Evolutionary conservation across 1,284 basidiomycete genomes (phyloP).

Genomic region (Ustilago shanxiensis): DNA sequence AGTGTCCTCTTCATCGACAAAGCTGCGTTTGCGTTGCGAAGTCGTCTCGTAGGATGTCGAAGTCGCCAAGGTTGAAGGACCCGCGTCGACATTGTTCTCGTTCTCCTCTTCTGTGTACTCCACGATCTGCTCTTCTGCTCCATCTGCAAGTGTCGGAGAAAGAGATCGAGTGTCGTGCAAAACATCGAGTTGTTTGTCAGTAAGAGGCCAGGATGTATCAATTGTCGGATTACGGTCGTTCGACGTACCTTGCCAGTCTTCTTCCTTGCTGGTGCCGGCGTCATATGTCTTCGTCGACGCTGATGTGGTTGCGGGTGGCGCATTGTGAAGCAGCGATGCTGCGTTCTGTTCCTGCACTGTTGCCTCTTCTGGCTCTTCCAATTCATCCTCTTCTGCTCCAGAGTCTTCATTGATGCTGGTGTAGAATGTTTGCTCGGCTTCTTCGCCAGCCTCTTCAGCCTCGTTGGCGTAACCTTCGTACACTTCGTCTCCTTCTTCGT

Average conservation of each 20-base stretch:
- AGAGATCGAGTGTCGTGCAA: background rate
- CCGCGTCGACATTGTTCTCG: slow-evolving; percentile 6
- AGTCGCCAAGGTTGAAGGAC: slow-evolving; percentile 4
- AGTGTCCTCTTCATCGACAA: slow-evolving; percentile 29
- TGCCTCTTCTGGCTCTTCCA: slow-evolving; percentile 25
- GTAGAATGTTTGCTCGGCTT: slow-evolving; percentile 44
- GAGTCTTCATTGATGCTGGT: slow-evolving; percentile 30
- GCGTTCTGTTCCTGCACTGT: background rate
- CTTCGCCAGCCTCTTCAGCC: slow-evolving; percentile 10
- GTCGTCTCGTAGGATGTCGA: slow-evolving; percentile 8
- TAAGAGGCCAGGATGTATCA: background rate
- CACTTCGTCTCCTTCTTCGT: slow-evolving; percentile 6
- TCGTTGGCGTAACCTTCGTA: slow-evolving; percentile 24
- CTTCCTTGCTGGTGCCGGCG: slow-evolving; percentile 13
- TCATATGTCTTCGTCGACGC: slow-evolving; percentile 16
- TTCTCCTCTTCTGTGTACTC: slow-evolving; percentile 45
- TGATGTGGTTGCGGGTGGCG: slow-evolving; percentile 10
- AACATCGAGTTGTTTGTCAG: slow-evolving; percentile 7
- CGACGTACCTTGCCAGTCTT: slow-evolving; percentile 31
- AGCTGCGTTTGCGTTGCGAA: slow-evolving; percentile 35
- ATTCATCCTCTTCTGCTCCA: slow-evolving; percentile 42
- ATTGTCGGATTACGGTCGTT: background rate
- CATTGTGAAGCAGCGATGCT: slow-evolving; percentile 7
- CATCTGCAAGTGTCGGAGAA: slow-evolving; percentile 9
- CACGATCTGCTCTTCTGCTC: slow-evolving; percentile 50